Evolutionary conservation across 1,139 yeast genomes (phyloP).

Genomic region (Suhomyces maxii): DNA sequence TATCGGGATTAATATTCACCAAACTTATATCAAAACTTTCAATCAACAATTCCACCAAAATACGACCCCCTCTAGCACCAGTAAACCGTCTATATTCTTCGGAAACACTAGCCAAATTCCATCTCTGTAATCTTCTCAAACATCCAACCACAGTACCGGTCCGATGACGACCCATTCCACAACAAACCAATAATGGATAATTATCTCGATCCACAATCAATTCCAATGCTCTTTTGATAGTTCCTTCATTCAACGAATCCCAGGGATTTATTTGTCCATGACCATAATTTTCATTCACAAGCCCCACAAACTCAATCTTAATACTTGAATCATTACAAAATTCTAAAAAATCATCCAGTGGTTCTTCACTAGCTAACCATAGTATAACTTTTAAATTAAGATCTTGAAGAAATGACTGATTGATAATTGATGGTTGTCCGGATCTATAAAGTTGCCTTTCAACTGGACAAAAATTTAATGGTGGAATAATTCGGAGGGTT

Average conservation of each 20-base stretch:
- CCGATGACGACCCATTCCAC: slow-evolving; percentile 97
- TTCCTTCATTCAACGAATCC: slow-evolving; percentile 90
- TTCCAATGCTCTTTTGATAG: slow-evolving; percentile 77
- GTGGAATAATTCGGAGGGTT: slow-evolving; percentile 76
- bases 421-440: slow-evolving; percentile 96
- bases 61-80: slow-evolving; percentile 89
- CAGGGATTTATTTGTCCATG: slow-evolving; percentile 61
- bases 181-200: slow-evolving; percentile 86
- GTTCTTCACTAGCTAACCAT: slow-evolving; percentile 96
- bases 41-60: slow-evolving; percentile 83
- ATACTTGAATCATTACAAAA: slow-evolving; percentile 76
- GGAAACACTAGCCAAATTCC: slow-evolving; percentile 92
- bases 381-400: slow-evolving; percentile 75
- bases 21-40: slow-evolving; percentile 73
- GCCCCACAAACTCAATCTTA: slow-evolving; percentile 62
- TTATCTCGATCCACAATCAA: slow-evolving; percentile 68
- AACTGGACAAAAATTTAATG: slow-evolving; percentile 92
- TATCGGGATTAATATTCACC: slow-evolving; percentile 49
- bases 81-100: slow-evolving; percentile 94
- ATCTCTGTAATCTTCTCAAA: slow-evolving; percentile 82
- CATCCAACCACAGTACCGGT: slow-evolving; percentile 97
- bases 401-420: slow-evolving; percentile 78
- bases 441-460: slow-evolving; percentile 82
- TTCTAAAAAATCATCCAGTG: slow-evolving; percentile 80
- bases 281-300: slow-evolving; percentile 51